Conservation (phyloP, 305 asterid species). For the Andrographis paniculata region DNA sequence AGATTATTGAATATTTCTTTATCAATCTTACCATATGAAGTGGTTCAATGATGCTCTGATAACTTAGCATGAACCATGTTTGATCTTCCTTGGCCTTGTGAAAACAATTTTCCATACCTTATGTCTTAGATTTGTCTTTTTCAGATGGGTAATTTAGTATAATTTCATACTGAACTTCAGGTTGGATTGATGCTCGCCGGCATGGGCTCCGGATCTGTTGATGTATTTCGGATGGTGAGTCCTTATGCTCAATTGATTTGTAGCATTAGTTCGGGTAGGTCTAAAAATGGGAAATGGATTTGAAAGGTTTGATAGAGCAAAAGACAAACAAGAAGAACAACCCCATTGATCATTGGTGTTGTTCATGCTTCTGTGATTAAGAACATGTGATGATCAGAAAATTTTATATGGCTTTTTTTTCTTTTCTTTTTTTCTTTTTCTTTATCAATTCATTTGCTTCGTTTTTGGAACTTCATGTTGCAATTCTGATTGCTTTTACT, state of each 20-base stretch:
- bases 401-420: background rate
- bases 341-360: no score
- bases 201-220: constrained; percentile 74
- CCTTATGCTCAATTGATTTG: constrained; percentile 4
- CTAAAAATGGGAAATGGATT: background rate
- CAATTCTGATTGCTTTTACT: background rate
- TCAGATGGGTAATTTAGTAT: background rate
- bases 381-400: no score
- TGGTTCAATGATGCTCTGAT: no score
- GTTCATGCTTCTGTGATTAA: no score
- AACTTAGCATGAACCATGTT: no score
- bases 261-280: background rate
- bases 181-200: constrained; percentile 96
- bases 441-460: background rate
- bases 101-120: no score
- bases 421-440: background rate
- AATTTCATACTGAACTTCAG: constrained; percentile 30
- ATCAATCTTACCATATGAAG: background rate
- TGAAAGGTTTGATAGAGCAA: background rate
- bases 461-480: background rate
- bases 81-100: no score
- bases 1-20: background rate
- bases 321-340: no score
- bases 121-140: no score
- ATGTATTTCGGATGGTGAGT: constrained; percentile 84